phyloP scores from a whole-genome alignment of 108 stramenopile species.

The Discostella pseudostelligera region DNA sequence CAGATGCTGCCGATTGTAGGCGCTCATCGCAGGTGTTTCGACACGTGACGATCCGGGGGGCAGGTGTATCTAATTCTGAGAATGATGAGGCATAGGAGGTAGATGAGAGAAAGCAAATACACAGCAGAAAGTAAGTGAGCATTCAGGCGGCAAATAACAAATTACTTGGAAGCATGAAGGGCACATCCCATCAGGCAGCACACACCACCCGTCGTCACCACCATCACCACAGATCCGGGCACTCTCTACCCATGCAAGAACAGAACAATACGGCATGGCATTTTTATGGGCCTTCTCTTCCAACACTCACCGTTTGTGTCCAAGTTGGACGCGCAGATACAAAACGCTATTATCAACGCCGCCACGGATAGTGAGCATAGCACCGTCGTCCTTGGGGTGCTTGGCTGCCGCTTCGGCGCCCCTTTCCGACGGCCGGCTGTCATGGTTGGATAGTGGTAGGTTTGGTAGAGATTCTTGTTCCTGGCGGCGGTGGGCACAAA shows the following conservation, averaged over 20 bases:
- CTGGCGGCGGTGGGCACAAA: neutral
- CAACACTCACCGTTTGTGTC: conserved; percentile 15
- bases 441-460: conserved; percentile 13
- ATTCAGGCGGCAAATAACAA: neutral
- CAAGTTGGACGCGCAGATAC: conserved; percentile 11
- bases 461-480: conserved; percentile 1
- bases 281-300: neutral
- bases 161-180: no score
- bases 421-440: conserved; percentile 14
- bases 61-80: neutral
- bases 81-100: neutral
- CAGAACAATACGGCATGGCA: conserved; percentile 10
- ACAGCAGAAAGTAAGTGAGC: neutral
- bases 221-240: neutral
- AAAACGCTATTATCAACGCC: conserved; percentile 5
- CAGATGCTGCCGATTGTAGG: conserved; percentile 23
- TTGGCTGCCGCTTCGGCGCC: conserved; percentile 13
- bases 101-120: neutral
- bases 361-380: conserved; percentile 5
- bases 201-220: neutral
- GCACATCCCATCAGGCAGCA: neutral
- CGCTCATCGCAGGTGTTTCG: conserved; percentile 20
- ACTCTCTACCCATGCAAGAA: neutral
- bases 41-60: conserved; percentile 11
- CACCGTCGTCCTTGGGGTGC: neutral